Base-by-base conservation (phyloP, 805 yeast genomes). In the Candida tammaniensis region DNA sequence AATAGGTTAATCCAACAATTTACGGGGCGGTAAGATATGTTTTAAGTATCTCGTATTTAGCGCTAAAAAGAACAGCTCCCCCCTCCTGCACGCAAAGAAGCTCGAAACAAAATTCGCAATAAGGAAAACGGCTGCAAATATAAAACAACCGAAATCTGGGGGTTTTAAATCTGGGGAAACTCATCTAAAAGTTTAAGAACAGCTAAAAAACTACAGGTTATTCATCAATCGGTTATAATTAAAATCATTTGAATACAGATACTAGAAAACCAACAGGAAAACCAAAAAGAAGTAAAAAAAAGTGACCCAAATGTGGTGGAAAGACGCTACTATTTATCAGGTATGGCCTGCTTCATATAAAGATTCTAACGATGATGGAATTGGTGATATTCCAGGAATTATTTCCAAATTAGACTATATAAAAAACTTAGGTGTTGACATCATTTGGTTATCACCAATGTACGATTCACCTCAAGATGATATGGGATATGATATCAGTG, bases 401-500 rank as follows among this genome's bases (percentile, higher is more conserved):
- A 59, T 72, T 38, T 64, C 74, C 18, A 66, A 69, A 24, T 54
- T 77, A 41, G 79, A 73, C 53, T 74, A 76, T 53, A 52, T 76
- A 52, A 67, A 71, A 48, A 54, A 55, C 19, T 55, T 76, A 21
- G 79, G 78, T 3, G 64, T 63, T n/a, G 78, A 74, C 38, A 68
- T 71, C 13, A 56, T 77, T 29, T 77, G 82, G 82, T 52, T 76
- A 36, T 70, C 74, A 13, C 82, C 82, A 17, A 71, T 73, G 61
- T 75, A 65, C 55, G 77, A 72, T 43, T 70, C 78, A 1, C 82
- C 82, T 5, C 77, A 72, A 50, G 72, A 68, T 31, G 82, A 76
- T 51, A 76, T 76, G 81, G 82, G 82, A 3, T 77, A 76, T 48
- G 82, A 77, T 47, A 73, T 77, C 49, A 55, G 74, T 17, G 69